Evolutionary conservation across 257 asterid species (phyloP).

Genomic region (Oldenlandia corymbosa): DNA sequence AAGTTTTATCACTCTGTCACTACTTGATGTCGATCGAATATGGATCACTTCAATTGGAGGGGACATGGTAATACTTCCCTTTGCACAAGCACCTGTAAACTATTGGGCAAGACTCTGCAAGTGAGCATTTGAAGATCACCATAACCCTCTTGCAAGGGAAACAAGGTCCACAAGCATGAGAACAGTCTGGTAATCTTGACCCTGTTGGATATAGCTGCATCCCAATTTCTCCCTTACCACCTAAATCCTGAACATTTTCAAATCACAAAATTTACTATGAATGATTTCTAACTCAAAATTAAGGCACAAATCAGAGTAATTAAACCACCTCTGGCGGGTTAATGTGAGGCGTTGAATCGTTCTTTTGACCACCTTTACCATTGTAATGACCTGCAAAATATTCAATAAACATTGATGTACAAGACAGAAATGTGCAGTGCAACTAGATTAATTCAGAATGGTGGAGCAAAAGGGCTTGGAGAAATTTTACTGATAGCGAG

Average conservation of each 20-base stretch:
- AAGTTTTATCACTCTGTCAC: too few species aligned
- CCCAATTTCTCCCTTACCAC: conserved; percentile 33
- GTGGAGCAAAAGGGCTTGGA: conserved; percentile 30
- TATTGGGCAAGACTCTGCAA: conserved; percentile 82
- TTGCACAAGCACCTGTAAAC: conserved; percentile 91
- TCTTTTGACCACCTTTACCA: conserved; percentile 37
- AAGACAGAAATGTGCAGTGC: not conserved
- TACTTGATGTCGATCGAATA: not conserved
- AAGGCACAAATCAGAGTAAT: too few species aligned
- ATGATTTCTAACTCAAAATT: too few species aligned
- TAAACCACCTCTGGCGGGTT: conserved; percentile 34
- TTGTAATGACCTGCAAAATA: conserved; percentile 34
- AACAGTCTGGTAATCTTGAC: conserved; percentile 84
- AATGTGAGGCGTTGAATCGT: conserved; percentile 17
- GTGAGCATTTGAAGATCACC: conserved; percentile 66
- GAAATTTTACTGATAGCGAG: conserved; percentile 32
- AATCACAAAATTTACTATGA: too few species aligned
- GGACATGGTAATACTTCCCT: conserved; percentile 88
- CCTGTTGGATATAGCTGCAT: conserved; percentile 87
- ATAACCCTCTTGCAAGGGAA: conserved; percentile 81
- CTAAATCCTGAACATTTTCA: conserved; percentile 32
- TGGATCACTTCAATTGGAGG: conserved; percentile 44
- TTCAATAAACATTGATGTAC: not conserved
- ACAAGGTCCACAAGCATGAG: conserved; percentile 89
- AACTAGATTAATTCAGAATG: conserved; percentile 50